Conservation (phyloP, 2,329 filamentous ascomycete species). For the Chaetomium olivaceum region DNA sequence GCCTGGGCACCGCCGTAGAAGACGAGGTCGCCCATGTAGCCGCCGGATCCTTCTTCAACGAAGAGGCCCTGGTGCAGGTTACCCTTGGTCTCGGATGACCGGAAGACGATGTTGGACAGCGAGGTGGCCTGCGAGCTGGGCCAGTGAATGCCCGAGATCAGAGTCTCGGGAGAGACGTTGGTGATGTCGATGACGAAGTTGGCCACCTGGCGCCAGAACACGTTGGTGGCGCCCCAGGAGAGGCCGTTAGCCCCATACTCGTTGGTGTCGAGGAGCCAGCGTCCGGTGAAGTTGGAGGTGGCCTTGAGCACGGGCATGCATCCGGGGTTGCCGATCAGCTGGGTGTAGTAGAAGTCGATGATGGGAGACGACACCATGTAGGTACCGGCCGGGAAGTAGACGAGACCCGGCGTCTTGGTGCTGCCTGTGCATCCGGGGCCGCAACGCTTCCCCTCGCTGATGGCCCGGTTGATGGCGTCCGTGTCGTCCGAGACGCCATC, state of each 20-base stretch:
- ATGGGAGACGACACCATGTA: constrained; percentile 70
- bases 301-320: constrained; percentile 57
- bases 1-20: constrained; percentile 68
- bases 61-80: constrained; percentile 58
- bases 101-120: constrained; percentile 57
- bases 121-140: constrained; percentile 65
- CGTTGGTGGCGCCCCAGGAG: constrained; percentile 57
- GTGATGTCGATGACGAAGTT: constrained; percentile 61
- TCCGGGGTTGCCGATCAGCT: constrained; percentile 69
- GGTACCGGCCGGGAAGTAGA: constrained; percentile 52
- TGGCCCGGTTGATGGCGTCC: constrained; percentile 34
- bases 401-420: constrained; percentile 32
- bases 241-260: constrained; percentile 42
- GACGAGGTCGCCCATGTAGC: constrained; percentile 66
- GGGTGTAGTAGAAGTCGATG: constrained; percentile 75
- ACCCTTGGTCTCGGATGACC: constrained; percentile 46
- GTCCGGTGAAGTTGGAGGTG: constrained; percentile 46
- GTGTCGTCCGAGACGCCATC: constrained; percentile 34
- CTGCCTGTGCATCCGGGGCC: constrained; percentile 33
- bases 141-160: constrained; percentile 63
- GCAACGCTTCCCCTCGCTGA: constrained; percentile 31
- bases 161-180: constrained; percentile 45
- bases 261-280: constrained; percentile 50
- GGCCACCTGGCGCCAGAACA: constrained; percentile 59
- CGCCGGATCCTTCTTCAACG: constrained; percentile 64